These are phyloP conservation scores for Massariosphaeria phaeospora DNA, from an alignment of 495 filamentous ascomycete genomes.

Conservation along the genomic window DNA sequence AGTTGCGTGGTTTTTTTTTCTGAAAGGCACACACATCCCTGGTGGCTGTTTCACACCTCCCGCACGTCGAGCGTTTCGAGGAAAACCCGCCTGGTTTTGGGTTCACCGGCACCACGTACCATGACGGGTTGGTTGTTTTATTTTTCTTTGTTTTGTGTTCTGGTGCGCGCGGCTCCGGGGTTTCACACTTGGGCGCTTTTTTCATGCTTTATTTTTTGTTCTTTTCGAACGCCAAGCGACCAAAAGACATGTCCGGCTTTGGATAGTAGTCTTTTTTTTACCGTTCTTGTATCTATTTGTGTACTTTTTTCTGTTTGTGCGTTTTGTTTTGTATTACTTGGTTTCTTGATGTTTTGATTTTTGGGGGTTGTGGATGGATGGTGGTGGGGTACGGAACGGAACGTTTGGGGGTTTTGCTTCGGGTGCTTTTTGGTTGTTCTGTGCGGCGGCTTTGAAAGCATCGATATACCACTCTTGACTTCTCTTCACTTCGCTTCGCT, in stretches of 20 bases:
- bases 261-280: conserved; percentile 4
- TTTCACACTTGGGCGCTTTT: conserved; percentile 1
- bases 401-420: background rate
- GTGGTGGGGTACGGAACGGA: no score
- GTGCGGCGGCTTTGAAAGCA: no score
- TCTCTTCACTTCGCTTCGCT: no score
- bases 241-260: conserved; percentile 5
- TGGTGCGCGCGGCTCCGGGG: conserved; percentile 1
- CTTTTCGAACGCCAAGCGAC: background rate
- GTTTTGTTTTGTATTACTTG: background rate
- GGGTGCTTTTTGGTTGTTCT: no score
- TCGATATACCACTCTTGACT: no score
- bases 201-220: no score
- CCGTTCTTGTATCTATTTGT: conserved; percentile 34
- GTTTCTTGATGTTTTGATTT: background rate
- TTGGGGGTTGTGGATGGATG: no score
- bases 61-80: no score
- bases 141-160: background rate
- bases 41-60: conserved; percentile 30
- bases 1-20: no score
- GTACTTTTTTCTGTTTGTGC: conserved; percentile 8
- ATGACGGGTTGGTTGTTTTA: conserved; percentile 5
- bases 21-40: no score
- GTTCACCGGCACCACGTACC: conserved; percentile 14
- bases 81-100: conserved; percentile 2